Evolutionary conservation across 2,329 filamentous ascomycete species (phyloP).

Genomic region (Orbilia oligospora): DNA sequence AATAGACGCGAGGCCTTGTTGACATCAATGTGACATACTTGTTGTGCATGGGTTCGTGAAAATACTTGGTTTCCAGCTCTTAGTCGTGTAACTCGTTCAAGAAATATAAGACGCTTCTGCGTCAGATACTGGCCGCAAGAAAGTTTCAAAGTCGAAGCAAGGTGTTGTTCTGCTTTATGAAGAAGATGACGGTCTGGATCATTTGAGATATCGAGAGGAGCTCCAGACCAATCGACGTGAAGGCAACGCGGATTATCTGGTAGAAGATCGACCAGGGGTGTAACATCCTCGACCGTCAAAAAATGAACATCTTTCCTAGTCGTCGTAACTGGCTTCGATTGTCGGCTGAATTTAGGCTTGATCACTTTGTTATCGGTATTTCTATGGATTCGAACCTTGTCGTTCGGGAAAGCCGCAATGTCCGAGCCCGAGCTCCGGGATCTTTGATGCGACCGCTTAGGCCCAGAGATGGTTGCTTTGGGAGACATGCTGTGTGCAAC

Average conservation of each 20-base stretch:
- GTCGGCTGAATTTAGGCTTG: conserved; percentile 55
- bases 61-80: conserved; percentile 81
- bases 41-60: conserved; percentile 93
- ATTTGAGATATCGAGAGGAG: conserved; percentile 79
- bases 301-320: conserved; percentile 89
- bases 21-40: conserved; percentile 97
- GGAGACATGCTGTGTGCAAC: conserved; percentile 1
- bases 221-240: conserved; percentile 90
- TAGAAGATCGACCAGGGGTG: conserved; percentile 78
- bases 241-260: conserved; percentile 78
- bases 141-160: conserved; percentile 84
- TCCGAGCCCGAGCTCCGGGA: conserved; percentile 52
- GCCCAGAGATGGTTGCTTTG: conserved; percentile 24
- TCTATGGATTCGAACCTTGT: conserved; percentile 44
- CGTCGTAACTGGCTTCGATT: conserved; percentile 69
- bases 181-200: conserved; percentile 80
- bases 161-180: conserved; percentile 81
- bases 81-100: conserved; percentile 78
- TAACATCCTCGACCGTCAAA: conserved; percentile 78
- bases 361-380: conserved; percentile 41
- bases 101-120: conserved; percentile 92
- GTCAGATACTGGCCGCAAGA: conserved; percentile 90
- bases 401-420: conserved; percentile 30
- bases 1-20: conserved; percentile 96
- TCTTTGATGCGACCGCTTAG: conserved; percentile 39